Percentiles rank a stretch among this genome's conserved stretches.
Evolutionary conservation across 257 asterid species (phyloP).

Genomic region (Thymus mandschuricus): DNA sequence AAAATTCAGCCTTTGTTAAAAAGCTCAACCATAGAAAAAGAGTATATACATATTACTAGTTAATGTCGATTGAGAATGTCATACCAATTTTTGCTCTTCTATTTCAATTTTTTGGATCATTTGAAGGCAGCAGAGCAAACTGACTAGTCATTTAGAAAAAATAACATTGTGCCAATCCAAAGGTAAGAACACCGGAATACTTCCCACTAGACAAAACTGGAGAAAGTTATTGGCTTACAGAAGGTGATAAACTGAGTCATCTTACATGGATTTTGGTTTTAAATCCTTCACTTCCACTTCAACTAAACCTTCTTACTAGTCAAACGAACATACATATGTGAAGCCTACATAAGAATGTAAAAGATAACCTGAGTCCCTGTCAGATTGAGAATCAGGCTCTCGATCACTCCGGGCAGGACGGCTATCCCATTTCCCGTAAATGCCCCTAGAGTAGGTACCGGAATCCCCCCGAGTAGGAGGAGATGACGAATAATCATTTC

Average conservation of each 20-base stretch:
- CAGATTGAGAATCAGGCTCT: constrained; percentile 79
- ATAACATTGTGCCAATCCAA: constrained; percentile 5
- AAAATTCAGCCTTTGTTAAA: constrained; percentile 6
- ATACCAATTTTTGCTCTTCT: background rate
- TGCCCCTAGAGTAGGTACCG: constrained; percentile 50
- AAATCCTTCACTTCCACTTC: background rate
- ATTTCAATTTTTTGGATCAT: background rate
- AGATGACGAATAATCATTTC: constrained; percentile 65
- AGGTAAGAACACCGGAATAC: background rate
- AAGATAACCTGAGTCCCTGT: constrained; percentile 74
- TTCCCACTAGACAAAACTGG: no score
- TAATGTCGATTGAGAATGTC: background rate
- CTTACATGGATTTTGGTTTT: background rate
- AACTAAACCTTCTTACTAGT: constrained; percentile 23
- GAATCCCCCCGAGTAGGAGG: constrained; percentile 80
- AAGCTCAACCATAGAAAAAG: background rate
- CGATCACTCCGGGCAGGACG: constrained; percentile 74
- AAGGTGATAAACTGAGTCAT: constrained; percentile 10
- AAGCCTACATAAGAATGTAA: constrained; percentile 24
- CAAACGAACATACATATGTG: background rate
- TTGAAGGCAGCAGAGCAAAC: constrained; percentile 8
- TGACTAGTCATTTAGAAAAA: background rate
- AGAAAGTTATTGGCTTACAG: no score
- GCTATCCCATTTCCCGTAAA: constrained; percentile 75
- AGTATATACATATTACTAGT: background rate